phyloP scores from a whole-genome alignment of 768 basidiomycete species.

The Boletus coccyginus region DNA sequence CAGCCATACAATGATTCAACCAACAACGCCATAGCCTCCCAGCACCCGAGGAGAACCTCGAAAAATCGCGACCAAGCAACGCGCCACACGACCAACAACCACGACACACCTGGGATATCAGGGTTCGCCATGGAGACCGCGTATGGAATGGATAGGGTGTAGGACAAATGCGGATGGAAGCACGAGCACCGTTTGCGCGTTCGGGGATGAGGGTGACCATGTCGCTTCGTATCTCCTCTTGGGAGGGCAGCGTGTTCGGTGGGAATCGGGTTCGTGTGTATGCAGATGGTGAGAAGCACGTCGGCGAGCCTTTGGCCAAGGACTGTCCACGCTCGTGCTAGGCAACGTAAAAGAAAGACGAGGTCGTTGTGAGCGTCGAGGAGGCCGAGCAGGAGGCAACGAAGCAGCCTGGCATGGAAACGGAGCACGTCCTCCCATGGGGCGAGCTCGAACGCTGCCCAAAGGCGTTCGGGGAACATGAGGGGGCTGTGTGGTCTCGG shows the following conservation, averaged over 20 bases:
- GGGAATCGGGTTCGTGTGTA: background rate
- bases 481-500: background rate
- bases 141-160: background rate
- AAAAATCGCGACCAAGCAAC: background rate
- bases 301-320: background rate
- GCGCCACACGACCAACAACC: background rate
- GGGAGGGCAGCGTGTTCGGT: constrained; percentile 10
- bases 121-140: background rate
- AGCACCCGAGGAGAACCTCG: background rate
- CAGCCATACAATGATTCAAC: constrained; percentile 3
- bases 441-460: background rate
- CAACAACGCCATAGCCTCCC: background rate
- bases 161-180: background rate
- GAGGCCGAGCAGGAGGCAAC: constrained; percentile 6
- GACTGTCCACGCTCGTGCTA: background rate
- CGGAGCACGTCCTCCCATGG: constrained; percentile 14
- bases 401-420: constrained; percentile 15
- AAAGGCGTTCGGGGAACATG: constrained; percentile 1
- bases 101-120: background rate
- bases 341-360: background rate
- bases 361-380: constrained; percentile 1
- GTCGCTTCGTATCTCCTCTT: constrained; percentile 2
- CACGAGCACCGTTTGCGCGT: background rate
- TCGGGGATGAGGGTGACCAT: background rate
- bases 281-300: background rate